Base-by-base conservation (phyloP, 805 yeast genomes). In the Metschnikowia cubensis region DNA sequence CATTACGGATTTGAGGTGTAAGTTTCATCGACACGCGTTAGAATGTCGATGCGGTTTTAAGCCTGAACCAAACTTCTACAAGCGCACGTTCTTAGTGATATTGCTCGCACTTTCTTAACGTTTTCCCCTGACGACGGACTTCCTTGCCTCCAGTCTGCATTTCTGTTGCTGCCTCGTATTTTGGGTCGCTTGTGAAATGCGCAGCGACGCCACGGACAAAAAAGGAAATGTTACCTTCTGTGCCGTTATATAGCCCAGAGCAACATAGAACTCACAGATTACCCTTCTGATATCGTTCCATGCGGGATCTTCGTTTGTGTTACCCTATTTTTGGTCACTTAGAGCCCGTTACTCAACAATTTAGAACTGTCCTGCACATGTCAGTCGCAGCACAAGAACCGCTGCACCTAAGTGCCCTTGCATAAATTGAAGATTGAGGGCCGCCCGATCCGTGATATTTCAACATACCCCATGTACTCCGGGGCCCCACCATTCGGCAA, bases 61-160 rank as follows among this genome's bases (percentile, higher is more conserved):
- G 15, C 35, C 15, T 29, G 15, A 6, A 25, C n/a, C 22, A 13
- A 13, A 17, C 15, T 13, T 21, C 18, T 10, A 14, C 5, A 6
- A 39, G 20, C 6, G 31, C 14, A 11, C 13, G n/a, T 14, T 6
- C n/a, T 14, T 14, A 20, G 7, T 20, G 20, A 5, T 37, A 29
- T 42, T 41, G 2, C 37, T 42, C n/a, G 45, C 45, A 17, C n/a
- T n/a, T 20, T 18, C n/a, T 10, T 6, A 42, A 42, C 45, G 45
- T 32, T 33, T 42, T 42, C 45, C 32, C 42, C 32, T 38, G 42
- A 22, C 18, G 32, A 22, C 33, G 32, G n/a, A 38, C 13, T 15
- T 22, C 34, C 21, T 25, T 33, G 34, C 21, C 42, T 29, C 18
- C 10, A 15, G 17, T 35, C 1, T 35, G 37, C 42, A 22, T 39